Evolutionary conservation across 805 yeast genomes (phyloP), one percentile per base, ranked within the genome.

Genomic region (Ascoidea rubescens): DNA sequence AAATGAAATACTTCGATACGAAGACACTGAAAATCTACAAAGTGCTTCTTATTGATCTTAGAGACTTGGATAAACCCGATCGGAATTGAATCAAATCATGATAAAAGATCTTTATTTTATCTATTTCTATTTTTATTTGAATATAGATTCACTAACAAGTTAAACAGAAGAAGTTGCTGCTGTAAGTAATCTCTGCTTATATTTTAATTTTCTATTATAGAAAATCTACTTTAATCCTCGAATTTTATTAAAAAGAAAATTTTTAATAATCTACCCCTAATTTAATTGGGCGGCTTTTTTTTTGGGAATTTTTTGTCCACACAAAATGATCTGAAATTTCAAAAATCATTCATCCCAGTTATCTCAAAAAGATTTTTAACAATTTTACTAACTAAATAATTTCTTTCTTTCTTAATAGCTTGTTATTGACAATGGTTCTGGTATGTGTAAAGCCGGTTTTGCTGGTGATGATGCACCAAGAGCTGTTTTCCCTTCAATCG

Each of bases 381-480:
- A 42, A 44, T 48, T 48, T 48, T 48, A 51, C 53, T 28, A 17
- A 12, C 31, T 37, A 37, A 37, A 2, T 37, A 2, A 2, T 37
- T 37, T 37, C 8, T 37, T 32, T 53, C 43, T 47, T 5, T 21
- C 28, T 21, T 21, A 21, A 21, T 50, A 54, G 56, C 56, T 55
- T 37, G 98, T 91, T 78, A 91, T 91, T 77, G 99, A 91, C 74
- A 91, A 91, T 78, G 99, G 99, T 79, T 93, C 99, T 70, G 99
- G 99, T 82, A 93, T 93, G 98, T 93, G 99, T 84, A 93, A 93
- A 74, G 99, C 99, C 91, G 99, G 99, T 77, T 93, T 90, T 72
- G 98, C 99, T 82, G 99, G 99, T 80, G 98, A 93, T 71, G 99
- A 93, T 79, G 98, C 98, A 61, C 99, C 99, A 71, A 87, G 97